A percentile compares a stretch with the other conserved stretches of the same genome.
phyloP scores from a whole-genome alignment of 148 eudicot genomes.

The Nyssa sinensis region DNA sequence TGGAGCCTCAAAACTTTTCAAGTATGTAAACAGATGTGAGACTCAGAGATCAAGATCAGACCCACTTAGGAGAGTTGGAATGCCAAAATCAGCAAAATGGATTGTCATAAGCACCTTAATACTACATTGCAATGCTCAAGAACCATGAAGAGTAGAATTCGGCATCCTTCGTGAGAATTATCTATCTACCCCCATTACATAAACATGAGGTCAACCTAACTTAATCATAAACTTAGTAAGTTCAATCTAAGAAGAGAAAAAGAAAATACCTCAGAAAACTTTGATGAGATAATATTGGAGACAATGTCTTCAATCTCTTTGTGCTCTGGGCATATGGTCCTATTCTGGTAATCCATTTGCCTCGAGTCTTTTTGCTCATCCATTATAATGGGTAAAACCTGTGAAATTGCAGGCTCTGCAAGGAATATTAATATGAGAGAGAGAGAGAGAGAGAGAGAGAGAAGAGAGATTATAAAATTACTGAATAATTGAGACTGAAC shows the following conservation, averaged over 20 bases:
- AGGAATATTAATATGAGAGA: neutral
- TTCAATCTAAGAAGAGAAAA: neutral
- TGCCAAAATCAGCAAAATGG: neutral
- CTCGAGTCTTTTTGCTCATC: conserved; percentile 23
- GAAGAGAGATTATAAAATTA: neutral
- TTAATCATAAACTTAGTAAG: neutral
- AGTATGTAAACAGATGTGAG: neutral
- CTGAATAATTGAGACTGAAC: neutral
- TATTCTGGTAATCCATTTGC: conserved; percentile 25
- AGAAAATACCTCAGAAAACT: conserved; percentile 59
- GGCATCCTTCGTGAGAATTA: neutral
- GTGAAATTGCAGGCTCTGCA: conserved; percentile 70
- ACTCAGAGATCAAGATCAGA: neutral
- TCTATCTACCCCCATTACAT: neutral
- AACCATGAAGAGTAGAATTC: neutral
- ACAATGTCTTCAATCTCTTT: conserved; percentile 58
- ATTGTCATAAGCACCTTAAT: neutral
- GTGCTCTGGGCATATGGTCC: conserved; percentile 29
- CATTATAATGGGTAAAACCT: conserved; percentile 31
- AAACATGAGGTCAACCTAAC: neutral
- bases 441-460: neutral
- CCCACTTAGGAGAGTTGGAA: neutral
- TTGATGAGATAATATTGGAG: conserved; percentile 47
- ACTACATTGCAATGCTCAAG: neutral
- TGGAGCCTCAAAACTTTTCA: neutral